phyloP scores from a whole-genome alignment of 2,329 filamentous ascomycete species.

The Fusarium buxicola region DNA sequence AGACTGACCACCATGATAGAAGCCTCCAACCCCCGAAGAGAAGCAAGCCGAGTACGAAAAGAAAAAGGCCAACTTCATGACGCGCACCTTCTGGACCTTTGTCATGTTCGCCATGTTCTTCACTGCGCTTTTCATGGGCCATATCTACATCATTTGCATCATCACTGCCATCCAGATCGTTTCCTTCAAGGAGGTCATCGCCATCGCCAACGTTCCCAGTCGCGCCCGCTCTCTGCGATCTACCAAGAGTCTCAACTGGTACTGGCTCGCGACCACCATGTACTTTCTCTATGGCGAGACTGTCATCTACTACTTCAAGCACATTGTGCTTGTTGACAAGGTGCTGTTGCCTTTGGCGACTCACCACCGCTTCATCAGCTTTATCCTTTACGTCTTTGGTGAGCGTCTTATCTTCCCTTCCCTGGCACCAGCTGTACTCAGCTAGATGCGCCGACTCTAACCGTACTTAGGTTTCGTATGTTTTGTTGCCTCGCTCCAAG shows the following conservation, averaged over 20 bases:
- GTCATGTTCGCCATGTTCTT: slow-evolving; percentile 98
- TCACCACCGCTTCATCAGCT: slow-evolving; percentile 98
- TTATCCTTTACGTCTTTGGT: slow-evolving; percentile 98
- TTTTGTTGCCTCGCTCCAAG: slow-evolving; percentile 94
- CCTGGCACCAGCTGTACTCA: neutral
- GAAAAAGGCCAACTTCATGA: slow-evolving; percentile 98
- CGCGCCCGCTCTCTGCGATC: slow-evolving; percentile 90
- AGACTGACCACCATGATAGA: slow-evolving; percentile 49
- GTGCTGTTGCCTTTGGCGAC: slow-evolving; percentile 93
- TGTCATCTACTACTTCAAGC: slow-evolving; percentile 99
- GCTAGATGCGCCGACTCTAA: slow-evolving; percentile 23
- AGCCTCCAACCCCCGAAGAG: slow-evolving; percentile 55
- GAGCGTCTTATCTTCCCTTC: too few relatives aligned
- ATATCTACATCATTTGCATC: slow-evolving; percentile 95
- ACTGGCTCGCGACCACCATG: slow-evolving; percentile 98
- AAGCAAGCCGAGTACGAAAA: slow-evolving; percentile 84
- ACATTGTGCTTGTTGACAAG: slow-evolving; percentile 94
- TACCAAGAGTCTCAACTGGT: slow-evolving; percentile 98
- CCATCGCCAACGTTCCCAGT: slow-evolving; percentile 94
- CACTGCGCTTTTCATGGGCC: slow-evolving; percentile 89
- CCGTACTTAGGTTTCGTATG: slow-evolving; percentile 85
- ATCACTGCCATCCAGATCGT: slow-evolving; percentile 95
- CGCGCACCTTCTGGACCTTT: slow-evolving; percentile 95
- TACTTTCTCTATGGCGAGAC: slow-evolving; percentile 99
- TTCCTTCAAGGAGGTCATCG: slow-evolving; percentile 99